A percentile compares a stretch with the other conserved stretches of the same genome.
Conservation (phyloP, 768 basidiomycete species). For the Trametes maxima region DNA sequence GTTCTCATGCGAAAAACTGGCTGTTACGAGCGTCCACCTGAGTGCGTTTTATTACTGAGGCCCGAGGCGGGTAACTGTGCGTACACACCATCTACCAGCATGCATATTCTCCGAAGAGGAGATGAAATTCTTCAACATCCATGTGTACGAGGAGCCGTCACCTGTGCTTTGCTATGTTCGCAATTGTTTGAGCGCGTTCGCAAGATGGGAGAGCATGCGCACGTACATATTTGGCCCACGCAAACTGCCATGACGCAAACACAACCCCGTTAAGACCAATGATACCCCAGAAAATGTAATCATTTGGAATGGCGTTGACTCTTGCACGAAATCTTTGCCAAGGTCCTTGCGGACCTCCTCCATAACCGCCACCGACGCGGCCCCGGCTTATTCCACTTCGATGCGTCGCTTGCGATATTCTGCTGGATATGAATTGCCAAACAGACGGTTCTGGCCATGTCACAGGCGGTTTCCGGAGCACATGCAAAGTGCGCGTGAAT, state of each 20-base stretch:
- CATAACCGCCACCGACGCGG: background rate
- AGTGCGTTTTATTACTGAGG: background rate
- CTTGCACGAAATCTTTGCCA: conserved; percentile 29
- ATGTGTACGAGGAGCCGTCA: conserved; percentile 41
- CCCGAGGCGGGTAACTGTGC: too few relatives aligned
- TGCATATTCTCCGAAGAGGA: conserved; percentile 60
- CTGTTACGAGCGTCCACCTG: conserved; percentile 77
- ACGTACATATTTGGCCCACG: conserved; percentile 28
- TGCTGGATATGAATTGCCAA: conserved; percentile 22
- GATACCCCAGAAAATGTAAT: conserved; percentile 61
- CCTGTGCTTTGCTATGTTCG: conserved; percentile 27
- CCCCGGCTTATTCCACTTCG: conserved; percentile 9
- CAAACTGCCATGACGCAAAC: conserved; percentile 58
- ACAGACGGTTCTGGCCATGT: conserved; percentile 2
- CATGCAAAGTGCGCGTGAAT: background rate
- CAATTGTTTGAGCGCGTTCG: background rate
- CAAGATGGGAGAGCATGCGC: background rate
- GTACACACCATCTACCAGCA: conserved; percentile 64
- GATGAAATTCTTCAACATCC: conserved; percentile 68
- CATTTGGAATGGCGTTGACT: conserved; percentile 56
- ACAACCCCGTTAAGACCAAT: conserved; percentile 64
- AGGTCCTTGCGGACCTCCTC: conserved; percentile 3
- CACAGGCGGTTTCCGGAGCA: background rate
- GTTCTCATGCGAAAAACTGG: conserved; percentile 69
- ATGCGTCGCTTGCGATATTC: conserved; percentile 27